Base-by-base conservation (phyloP, 495 filamentous ascomycete genomes). In the Recurvomyces mirabilis region DNA sequence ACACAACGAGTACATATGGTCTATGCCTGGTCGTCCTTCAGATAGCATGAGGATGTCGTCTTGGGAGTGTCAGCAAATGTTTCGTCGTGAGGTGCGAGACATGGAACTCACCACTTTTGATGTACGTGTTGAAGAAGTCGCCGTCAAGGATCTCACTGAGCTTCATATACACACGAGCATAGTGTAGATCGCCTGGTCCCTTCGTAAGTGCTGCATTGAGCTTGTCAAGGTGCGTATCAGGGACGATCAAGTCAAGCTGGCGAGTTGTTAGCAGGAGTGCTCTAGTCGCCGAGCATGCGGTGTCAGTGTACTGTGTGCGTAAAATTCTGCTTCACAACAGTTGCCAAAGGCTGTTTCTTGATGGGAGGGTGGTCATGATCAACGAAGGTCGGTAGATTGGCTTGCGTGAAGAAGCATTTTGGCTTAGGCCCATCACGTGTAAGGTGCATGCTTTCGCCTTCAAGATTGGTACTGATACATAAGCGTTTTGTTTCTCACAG, bases 11-110 rank as follows among this genome's bases (percentile, higher is more conserved):
- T 82, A 93, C 2, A 85, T 68, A 58, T 84, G 86, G 55, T 94
- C 86, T 9, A 82, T 72, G n/a, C 79, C 83, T 30, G 75, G 66
- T 18, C 74, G 70, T 21, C 91, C 91, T 58, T 93, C 81, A 0
- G 93, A 95, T 13, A 94, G 75, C 84, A 98, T 91, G 56, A 93
- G 60, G 50, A 93, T 70, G 58, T 87, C 81, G 15, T 91, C 89
- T 94, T 12, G 5, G 5, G 35, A 39, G 24, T 4, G n/a, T n/a
- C n/a, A n/a, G n/a, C n/a, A n/a, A n/a, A n/a, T n/a, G n/a, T n/a
- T n/a, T n/a, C n/a, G n/a, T n/a, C n/a, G n/a, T n/a, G n/a, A n/a
- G n/a, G n/a, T n/a, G n/a, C n/a, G n/a, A n/a, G n/a, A n/a, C n/a
- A n/a, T n/a, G n/a, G n/a, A n/a, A n/a, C n/a, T n/a, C 73, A 93